Base-by-base conservation (phyloP, 495 filamentous ascomycete genomes). In the Hypoxylon rickii region DNA sequence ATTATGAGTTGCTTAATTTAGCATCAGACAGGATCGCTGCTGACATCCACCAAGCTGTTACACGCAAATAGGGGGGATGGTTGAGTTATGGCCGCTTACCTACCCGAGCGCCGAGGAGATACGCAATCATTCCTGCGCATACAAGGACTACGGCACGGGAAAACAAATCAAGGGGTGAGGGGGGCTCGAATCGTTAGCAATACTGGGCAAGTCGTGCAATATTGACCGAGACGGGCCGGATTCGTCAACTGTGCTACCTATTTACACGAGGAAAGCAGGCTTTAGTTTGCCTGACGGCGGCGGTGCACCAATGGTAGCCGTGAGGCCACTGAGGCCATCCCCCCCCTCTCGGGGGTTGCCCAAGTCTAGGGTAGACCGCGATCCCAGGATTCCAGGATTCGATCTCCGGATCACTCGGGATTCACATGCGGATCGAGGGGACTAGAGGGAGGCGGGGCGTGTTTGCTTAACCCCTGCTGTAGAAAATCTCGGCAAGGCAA, bases 401-500 rank as follows among this genome's bases (percentile, higher is more conserved):
- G 34, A 44, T 48, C 18, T 61, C 50, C 58, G 51, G 46, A 48
- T 51, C 51, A 61, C 11, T 55, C 58, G 47, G 52, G 42, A 40
- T 43, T 52, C 52, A 49, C 48, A 57, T 61, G 55, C 15, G 31
- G 11, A 40, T 40, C 21, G 34, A 21, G 44, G 4, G 24, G 19
- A 18, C 10, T 7, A 13, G 15, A 2, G 18, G 34, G 11, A 38
- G 2, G 34, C 5, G 16, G 34, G 31, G 11, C 11, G 7, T 61
- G 58, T 61, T 61, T 61, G 58, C 51, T 61, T 61, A 26, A 61
- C 39, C 51, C 51, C 51, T 47, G 51, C 45, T 22, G 10, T 24
- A 18, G 12, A 50, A 45, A 11, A 29, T 26, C 47, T 55, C 44
- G 51, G 50, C 57, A 61, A 61, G 37, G 21, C 29, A 61, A 46